Percentiles rank a stretch among this genome's conserved stretches.
Conservation (phyloP, 1,284 basidiomycete genomes). For the Coniferiporia weirii region DNA sequence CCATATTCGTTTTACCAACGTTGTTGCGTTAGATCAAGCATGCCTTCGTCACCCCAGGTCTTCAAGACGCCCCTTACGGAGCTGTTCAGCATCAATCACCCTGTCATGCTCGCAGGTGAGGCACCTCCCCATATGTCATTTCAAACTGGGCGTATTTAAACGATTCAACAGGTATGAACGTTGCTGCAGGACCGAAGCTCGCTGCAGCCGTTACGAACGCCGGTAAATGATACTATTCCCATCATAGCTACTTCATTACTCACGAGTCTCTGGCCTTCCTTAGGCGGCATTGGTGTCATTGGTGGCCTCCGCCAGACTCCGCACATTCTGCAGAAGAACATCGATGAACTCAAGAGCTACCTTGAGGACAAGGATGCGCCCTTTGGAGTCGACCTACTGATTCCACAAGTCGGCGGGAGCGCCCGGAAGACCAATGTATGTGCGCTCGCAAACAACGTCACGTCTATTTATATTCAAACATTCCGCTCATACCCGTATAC, state of each 20-base stretch:
- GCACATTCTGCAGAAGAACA: slow-evolving; percentile 55
- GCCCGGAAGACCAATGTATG: slow-evolving; percentile 78
- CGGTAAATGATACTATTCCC: slow-evolving; percentile 31
- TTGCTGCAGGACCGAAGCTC: slow-evolving; percentile 73
- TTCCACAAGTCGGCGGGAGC: slow-evolving; percentile 74
- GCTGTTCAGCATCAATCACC: slow-evolving; percentile 77
- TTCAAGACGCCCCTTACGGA: slow-evolving; percentile 62
- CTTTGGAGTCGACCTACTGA: slow-evolving; percentile 77
- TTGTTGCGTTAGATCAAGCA: slow-evolving; percentile 21
- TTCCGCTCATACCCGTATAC: slow-evolving; percentile 8
- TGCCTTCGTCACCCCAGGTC: slow-evolving; percentile 53
- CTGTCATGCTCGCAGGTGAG: slow-evolving; percentile 69
- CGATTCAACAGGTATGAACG: slow-evolving; percentile 63
- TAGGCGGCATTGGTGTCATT: slow-evolving; percentile 79
- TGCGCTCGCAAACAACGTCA: neutral
- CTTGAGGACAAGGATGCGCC: slow-evolving; percentile 72
- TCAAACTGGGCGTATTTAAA: neutral
- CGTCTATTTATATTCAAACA: neutral
- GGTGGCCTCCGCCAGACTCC: slow-evolving; percentile 73
- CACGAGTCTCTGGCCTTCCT: neutral
- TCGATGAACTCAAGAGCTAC: slow-evolving; percentile 63
- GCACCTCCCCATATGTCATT: neutral
- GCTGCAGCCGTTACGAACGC: slow-evolving; percentile 80
- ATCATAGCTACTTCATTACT: neutral
- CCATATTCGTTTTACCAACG: no score